Evolutionary conservation across 495 filamentous ascomycete species (phyloP).

Genomic region (Aspergillus biplanus): DNA sequence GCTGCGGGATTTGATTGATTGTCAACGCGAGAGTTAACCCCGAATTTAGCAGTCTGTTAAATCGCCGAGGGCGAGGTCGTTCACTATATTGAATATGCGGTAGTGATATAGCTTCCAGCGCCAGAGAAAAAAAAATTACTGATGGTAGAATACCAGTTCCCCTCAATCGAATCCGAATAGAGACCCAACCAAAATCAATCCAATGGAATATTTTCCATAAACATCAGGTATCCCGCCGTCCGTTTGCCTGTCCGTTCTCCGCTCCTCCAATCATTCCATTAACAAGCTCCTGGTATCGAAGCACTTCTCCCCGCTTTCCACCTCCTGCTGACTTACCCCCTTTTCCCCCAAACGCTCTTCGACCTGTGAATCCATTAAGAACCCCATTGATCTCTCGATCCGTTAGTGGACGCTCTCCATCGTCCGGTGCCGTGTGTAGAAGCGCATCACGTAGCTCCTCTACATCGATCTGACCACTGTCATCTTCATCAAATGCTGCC

Average conservation of each 20-base stretch:
- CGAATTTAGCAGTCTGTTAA: not conserved
- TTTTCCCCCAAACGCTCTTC: constrained; percentile 68
- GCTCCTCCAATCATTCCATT: constrained; percentile 42
- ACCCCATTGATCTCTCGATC: constrained; percentile 82
- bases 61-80: not conserved
- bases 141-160: not conserved
- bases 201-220: constrained; percentile 1
- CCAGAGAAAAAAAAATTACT: constrained; percentile 3
- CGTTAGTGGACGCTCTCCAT: constrained; percentile 67
- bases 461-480: constrained; percentile 89
- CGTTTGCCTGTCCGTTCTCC: constrained; percentile 36
- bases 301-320: constrained; percentile 47
- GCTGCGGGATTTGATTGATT: constrained; percentile 3
- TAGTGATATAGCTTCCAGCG: constrained; percentile 20
- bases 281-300: constrained; percentile 53
- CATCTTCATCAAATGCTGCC: constrained; percentile 92
- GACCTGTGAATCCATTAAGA: constrained; percentile 79
- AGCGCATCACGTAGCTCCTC: constrained; percentile 81
- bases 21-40: not conserved
- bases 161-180: not conserved
- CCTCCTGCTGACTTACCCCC: constrained; percentile 33
- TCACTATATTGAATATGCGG: constrained; percentile 2
- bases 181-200: constrained; percentile 24
- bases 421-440: constrained; percentile 76
- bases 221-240: constrained; percentile 32